Base-by-base conservation (phyloP, 495 filamentous ascomycete species). In the Penicillium maclennaniae region DNA sequence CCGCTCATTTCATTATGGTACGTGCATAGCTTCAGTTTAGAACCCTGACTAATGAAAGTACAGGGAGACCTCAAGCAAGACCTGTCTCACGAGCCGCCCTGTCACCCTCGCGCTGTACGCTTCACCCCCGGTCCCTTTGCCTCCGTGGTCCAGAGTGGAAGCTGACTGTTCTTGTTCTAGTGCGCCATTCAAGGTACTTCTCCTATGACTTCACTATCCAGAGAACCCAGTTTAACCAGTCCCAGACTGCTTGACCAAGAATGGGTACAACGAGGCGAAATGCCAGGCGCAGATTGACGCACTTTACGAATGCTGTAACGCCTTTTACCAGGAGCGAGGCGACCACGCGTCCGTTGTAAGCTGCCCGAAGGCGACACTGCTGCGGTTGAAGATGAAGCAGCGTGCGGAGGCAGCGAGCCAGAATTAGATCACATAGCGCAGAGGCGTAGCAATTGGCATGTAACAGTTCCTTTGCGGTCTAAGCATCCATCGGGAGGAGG, bases 291-390 rank as follows among this genome's bases (percentile, higher is more conserved):
- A 93, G 60, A 81, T 99, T 43, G 87, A 96, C 66, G 88, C 90
- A n/a, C 73, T 99, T 20, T 99, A 97, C 67, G 86, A 93, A 63
- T 99, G 93, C 67, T 99, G 93, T 70, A 85, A 91, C 56, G 76
- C 79, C 27, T 95, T 99, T 69, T 97, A 99, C 72, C 69, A 85
- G 64, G 77, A 80, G 47, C 79, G 86, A 46, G 92, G 95, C 6
- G 88, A 96, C 40, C 71, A 82, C 16, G 90, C 89, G 12, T 81
- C 79, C 27, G 87, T 84, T 2, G 82, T 82, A 10, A 92, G 89
- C 73, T 99, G 93, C 63, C 93, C 93, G 3, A 95, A 95, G 62
- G 77, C 88, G 37, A 80, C 70, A 54, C 71, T 97, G 42, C 69
- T 99, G 54, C 78, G 79, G 61, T 69, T 97, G 57, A 96, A 95